These are phyloP conservation scores for Leccinellum luteum DNA, from an alignment of 768 basidiomycete genomes.

Conservation along the genomic window DNA sequence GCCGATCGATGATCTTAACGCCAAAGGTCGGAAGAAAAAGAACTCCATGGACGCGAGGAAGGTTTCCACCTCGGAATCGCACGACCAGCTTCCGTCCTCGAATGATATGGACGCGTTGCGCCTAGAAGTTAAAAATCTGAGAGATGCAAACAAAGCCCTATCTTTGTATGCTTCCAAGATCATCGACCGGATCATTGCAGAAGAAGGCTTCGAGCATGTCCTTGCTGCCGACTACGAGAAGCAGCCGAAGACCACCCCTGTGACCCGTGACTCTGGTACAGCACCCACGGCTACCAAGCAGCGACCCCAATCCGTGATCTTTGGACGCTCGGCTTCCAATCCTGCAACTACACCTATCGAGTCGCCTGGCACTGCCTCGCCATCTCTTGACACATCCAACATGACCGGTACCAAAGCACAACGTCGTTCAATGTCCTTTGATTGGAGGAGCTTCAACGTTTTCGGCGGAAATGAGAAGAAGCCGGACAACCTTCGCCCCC, in stretches of 20 bases:
- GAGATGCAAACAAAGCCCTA: constrained; percentile 94
- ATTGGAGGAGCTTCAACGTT: constrained; percentile 78
- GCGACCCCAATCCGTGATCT: constrained; percentile 62
- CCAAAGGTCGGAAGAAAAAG: constrained; percentile 48
- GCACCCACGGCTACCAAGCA: constrained; percentile 35
- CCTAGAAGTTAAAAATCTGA: constrained; percentile 86
- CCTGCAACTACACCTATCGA: constrained; percentile 36
- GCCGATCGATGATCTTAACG: constrained; percentile 46
- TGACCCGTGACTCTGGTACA: constrained; percentile 22
- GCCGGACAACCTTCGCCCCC: constrained; percentile 58
- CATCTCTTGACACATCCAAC: constrained; percentile 24
- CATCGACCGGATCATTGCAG: constrained; percentile 93
- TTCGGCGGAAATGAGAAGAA: constrained; percentile 65
- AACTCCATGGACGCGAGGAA: constrained; percentile 30
- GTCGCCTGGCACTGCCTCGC: constrained; percentile 19
- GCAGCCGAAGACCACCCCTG: constrained; percentile 44
- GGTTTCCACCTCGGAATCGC: constrained; percentile 35
- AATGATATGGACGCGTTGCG: constrained; percentile 75
- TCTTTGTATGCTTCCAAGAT: constrained; percentile 97
- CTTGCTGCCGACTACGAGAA: constrained; percentile 89
- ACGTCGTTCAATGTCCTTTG: constrained; percentile 79
- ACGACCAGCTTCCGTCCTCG: constrained; percentile 42
- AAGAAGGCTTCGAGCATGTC: constrained; percentile 96
- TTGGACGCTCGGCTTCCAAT: constrained; percentile 38
- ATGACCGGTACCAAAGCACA: constrained; percentile 42